phyloP scores from a whole-genome alignment of 352 stramenopile species.

The Pythium oligandrum region DNA sequence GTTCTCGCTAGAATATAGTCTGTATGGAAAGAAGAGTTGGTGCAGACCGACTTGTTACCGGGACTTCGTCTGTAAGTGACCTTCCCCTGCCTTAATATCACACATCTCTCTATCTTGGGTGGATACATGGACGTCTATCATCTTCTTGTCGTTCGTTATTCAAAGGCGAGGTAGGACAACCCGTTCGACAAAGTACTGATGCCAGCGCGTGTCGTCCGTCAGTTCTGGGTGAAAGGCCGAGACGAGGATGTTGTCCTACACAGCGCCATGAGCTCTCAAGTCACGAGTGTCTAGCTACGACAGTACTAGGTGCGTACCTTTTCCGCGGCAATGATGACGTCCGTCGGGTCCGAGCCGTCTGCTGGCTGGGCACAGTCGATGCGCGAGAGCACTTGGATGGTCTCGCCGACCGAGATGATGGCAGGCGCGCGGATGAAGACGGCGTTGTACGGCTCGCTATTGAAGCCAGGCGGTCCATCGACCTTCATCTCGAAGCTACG shows the following conservation, averaged over 20 bases:
- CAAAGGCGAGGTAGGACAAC: constrained; percentile 50
- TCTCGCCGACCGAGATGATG: constrained; percentile 88
- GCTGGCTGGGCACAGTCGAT: constrained; percentile 71
- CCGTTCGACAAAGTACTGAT: constrained; percentile 92
- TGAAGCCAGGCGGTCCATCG: constrained; percentile 48
- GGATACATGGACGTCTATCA: constrained; percentile 10
- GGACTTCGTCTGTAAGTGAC: no score
- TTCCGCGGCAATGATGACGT: constrained; percentile 78
- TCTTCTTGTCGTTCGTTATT: constrained; percentile 7
- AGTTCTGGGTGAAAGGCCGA: constrained; percentile 97
- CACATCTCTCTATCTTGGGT: no score
- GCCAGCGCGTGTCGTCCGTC: constrained; percentile 91
- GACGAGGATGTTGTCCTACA: constrained; percentile 88
- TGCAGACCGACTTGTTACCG: no score
- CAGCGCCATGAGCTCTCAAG: constrained; percentile 4
- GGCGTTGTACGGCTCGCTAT: constrained; percentile 82
- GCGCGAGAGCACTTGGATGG: constrained; percentile 89
- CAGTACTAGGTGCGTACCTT: constrained; percentile 29
- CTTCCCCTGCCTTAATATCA: no score
- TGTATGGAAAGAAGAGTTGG: constrained; percentile 2
- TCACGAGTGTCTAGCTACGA: neutral
- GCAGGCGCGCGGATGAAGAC: constrained; percentile 97
- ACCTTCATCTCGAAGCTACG: constrained; percentile 70
- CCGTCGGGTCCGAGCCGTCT: constrained; percentile 67
- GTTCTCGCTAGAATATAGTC: constrained; percentile 18